These are phyloP conservation scores for Phytophthora pisi DNA, from an alignment of 352 stramenopile genomes.

Conservation along the genomic window DNA sequence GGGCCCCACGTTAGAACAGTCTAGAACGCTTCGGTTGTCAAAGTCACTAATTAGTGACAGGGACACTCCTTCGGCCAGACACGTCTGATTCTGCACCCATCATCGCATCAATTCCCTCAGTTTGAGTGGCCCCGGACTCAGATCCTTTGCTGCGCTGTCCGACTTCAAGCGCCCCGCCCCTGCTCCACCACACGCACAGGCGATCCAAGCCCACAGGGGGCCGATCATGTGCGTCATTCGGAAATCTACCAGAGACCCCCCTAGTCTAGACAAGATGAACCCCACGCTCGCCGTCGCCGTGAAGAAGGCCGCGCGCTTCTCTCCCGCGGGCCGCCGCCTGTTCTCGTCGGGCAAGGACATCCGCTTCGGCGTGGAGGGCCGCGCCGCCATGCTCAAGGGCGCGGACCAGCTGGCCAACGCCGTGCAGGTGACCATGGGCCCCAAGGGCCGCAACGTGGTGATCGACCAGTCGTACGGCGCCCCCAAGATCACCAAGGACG, in stretches of 20 bases:
- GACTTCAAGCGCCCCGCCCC: constrained; percentile 11
- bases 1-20: background rate
- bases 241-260: constrained; percentile 32
- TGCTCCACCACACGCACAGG: constrained; percentile 20
- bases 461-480: constrained; percentile 96
- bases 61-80: constrained; percentile 11
- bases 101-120: background rate
- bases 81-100: background rate
- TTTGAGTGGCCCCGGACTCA: background rate
- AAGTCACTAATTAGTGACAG: constrained; percentile 15
- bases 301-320: constrained; percentile 64
- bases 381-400: constrained; percentile 98
- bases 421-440: constrained; percentile 99
- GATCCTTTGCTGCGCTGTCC: constrained; percentile 1
- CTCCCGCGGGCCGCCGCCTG: constrained; percentile 58
- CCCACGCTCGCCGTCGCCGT: constrained; percentile 60
- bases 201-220: constrained; percentile 2
- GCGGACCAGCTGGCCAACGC: constrained; percentile 99
- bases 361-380: constrained; percentile 98
- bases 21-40: background rate
- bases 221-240: constrained; percentile 30
- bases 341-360: constrained; percentile 97
- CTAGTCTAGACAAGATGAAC: constrained; percentile 62
- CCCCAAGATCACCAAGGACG: constrained; percentile 85
- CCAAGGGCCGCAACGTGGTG: constrained; percentile 99